Conservation (phyloP, 2,329 filamentous ascomycete genomes). For the Fusarium ramigenum region DNA sequence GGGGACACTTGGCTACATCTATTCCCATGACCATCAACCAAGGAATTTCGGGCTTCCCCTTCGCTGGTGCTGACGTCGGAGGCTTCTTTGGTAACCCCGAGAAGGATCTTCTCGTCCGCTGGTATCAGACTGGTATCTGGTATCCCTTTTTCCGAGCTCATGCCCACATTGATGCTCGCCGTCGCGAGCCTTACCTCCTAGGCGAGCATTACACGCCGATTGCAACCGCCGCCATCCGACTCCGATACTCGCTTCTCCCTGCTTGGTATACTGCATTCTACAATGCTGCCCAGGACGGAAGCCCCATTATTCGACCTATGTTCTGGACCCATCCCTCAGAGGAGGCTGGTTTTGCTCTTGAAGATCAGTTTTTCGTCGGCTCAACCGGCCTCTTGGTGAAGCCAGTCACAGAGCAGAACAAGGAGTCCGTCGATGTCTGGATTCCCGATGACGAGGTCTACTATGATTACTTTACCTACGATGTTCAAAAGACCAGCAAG, state of each 20-base stretch:
- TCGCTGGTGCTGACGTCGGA: slow-evolving; percentile 93
- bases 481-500: slow-evolving; percentile 72
- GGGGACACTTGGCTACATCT: slow-evolving; percentile 88
- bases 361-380: slow-evolving; percentile 93
- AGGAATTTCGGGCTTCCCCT: slow-evolving; percentile 92
- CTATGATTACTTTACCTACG: slow-evolving; percentile 95
- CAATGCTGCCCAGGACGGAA: slow-evolving; percentile 82
- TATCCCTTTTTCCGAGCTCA: slow-evolving; percentile 99
- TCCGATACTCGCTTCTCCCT: slow-evolving; percentile 89
- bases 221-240: slow-evolving; percentile 84
- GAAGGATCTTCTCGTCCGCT: slow-evolving; percentile 88
- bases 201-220: slow-evolving; percentile 87
- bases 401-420: slow-evolving; percentile 83
- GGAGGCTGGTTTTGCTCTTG: slow-evolving; percentile 86
- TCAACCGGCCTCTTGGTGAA: slow-evolving; percentile 91
- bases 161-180: slow-evolving; percentile 94
- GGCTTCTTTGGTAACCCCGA: slow-evolving; percentile 98
- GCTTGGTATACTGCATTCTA: slow-evolving; percentile 98
- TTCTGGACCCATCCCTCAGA: slow-evolving; percentile 91
- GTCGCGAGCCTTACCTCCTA: slow-evolving; percentile 90
- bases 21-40: slow-evolving; percentile 95
- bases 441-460: slow-evolving; percentile 90
- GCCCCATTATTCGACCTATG: slow-evolving; percentile 89
- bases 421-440: slow-evolving; percentile 79
- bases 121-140: slow-evolving; percentile 97